Evolutionary conservation across 139 green algal genomes (phyloP), one percentile per base, ranked within the genome.

Genomic region (Chlorella sp.): DNA sequence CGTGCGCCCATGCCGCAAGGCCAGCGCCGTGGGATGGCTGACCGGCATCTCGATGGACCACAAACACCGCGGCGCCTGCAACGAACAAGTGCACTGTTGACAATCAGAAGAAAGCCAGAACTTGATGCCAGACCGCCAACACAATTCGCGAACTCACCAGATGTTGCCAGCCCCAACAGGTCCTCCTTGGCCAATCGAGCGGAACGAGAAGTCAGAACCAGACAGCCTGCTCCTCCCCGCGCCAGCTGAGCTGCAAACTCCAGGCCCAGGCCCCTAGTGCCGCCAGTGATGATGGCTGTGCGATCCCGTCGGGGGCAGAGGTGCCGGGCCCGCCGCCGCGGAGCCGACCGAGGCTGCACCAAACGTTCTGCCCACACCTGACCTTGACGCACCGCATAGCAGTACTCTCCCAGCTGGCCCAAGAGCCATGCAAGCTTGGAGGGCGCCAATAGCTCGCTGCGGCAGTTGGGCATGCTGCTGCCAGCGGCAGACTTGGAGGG

Each of bases 201-300:
- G 0, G 58, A 46, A 23, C 75, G 61, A 3, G 74, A 83, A 2
- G 67, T 67, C 12, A 87, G 46, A 17, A 87, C 68, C 43, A 82
- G 21, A n/a, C 38, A 50, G 7, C 25, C 8, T 40, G 38, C 40
- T 3, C 48, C 70, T 25, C 31, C 55, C 2, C n/a, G 9, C 36
- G n/a, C 38, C 27, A 73, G 41, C 23, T 76, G 40, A 11, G 56
- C 67, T 36, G 62, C 75, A n/a, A 41, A 66, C 17, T 74, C 29
- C 59, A 82, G 33, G 21, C 82, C 82, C 36, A 87, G 59, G 27
- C 83, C 83, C 25, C 63, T 66, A 3, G 65, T 79, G 23, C 79
- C 83, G n/a, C 83, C 82, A 35, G 73, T 73, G 6, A 87, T 29
- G 15, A 87, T 33, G n/a, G n/a, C n/a, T n/a, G n/a, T n/a, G n/a